Conservation (phyloP, 2,329 filamentous ascomycete genomes). For the Phialophora tarda region DNA sequence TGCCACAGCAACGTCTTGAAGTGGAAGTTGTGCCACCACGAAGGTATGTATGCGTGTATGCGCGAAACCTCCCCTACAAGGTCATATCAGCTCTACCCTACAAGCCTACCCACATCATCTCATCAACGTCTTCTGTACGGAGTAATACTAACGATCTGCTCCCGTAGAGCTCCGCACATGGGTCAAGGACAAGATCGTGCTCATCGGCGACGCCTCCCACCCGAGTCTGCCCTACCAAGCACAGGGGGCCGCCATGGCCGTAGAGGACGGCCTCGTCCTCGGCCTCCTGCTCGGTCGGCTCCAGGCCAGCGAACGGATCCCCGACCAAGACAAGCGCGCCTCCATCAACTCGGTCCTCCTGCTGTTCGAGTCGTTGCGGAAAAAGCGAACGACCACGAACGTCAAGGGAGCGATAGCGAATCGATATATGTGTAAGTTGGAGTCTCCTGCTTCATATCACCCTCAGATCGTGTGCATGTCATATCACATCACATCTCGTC, state of each 20-base stretch:
- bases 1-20: constrained; percentile 24
- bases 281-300: constrained; percentile 35
- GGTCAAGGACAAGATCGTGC: constrained; percentile 47
- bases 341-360: constrained; percentile 15
- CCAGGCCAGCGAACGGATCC: constrained; percentile 1
- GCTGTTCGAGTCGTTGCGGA: constrained; percentile 21
- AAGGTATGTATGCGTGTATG: constrained; percentile 12
- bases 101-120: background rate
- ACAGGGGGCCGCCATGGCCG: constrained; percentile 52
- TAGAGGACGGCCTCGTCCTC: constrained; percentile 52
- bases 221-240: constrained; percentile 45
- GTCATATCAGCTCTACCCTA: no score
- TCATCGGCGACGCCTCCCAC: constrained; percentile 51
- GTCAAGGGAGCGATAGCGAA: constrained; percentile 20
- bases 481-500: no score
- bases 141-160: no score
- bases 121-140: background rate
- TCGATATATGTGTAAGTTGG: constrained; percentile 19
- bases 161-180: constrained; percentile 13
- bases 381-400: constrained; percentile 21
- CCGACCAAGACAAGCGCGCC: background rate
- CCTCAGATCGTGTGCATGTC: no score
- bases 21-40: constrained; percentile 28
- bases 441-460: background rate
- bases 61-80: background rate